Conservation (phyloP, 352 stramenopile genomes). For the Elongisporangium undulatum region DNA sequence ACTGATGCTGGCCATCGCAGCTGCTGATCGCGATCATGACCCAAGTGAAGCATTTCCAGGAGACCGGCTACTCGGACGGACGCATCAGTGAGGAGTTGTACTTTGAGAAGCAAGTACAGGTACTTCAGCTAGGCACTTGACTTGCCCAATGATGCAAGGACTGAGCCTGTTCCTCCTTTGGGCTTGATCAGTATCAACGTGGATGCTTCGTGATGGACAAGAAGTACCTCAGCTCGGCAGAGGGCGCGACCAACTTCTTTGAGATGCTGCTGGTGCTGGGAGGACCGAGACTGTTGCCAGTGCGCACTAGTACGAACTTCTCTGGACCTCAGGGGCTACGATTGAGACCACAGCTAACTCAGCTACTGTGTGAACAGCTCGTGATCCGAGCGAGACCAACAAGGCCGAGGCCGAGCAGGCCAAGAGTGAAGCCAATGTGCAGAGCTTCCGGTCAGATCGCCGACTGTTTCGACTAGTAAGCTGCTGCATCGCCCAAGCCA, state of each 20-base stretch:
- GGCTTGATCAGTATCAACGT: conserved; percentile 26
- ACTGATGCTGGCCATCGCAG: conserved; percentile 5
- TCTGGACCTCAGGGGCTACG: background rate
- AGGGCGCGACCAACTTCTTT: conserved; percentile 44
- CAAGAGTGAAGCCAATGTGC: conserved; percentile 62
- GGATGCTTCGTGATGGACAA: conserved; percentile 47
- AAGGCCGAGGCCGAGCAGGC: conserved; percentile 45
- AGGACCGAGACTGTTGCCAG: conserved; percentile 55
- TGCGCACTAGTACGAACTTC: conserved; percentile 35
- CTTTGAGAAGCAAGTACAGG: conserved; percentile 57
- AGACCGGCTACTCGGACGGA: conserved; percentile 90
- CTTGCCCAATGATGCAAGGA: background rate
- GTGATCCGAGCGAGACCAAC: conserved; percentile 41
- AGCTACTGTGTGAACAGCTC: conserved; percentile 16
- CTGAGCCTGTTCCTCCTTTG: background rate
- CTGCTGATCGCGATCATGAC: conserved; percentile 87
- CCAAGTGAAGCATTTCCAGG: conserved; percentile 90
- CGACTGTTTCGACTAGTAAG: conserved; percentile 62
- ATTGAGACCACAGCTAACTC: background rate
- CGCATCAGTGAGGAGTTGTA: conserved; percentile 62
- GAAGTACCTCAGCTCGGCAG: conserved; percentile 32
- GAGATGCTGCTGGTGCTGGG: conserved; percentile 53
- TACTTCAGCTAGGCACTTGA: conserved; percentile 7
- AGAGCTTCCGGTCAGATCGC: conserved; percentile 80
- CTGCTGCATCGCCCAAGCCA: conserved; percentile 8